phyloP scores from a whole-genome alignment of 108 stramenopile genomes.

The Stephanodiscus minutulus region DNA sequence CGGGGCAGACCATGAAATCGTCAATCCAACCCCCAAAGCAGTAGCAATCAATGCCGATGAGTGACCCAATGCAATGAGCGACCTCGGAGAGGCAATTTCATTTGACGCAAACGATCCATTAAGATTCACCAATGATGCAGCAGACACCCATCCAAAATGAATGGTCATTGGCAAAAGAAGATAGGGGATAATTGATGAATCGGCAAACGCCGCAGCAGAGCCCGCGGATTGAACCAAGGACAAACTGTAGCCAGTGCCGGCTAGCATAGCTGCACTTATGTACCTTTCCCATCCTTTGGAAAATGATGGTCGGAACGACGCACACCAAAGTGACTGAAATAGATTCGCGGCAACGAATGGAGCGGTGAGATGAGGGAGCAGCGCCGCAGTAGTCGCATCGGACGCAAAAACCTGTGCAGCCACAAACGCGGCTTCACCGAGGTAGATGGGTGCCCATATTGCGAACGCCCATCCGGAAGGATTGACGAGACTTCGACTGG shows the following conservation, averaged over 20 bases:
- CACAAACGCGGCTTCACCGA: constrained; percentile 65
- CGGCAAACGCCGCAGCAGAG: constrained; percentile 19
- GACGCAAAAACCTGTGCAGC: constrained; percentile 45
- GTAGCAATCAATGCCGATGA: constrained; percentile 65
- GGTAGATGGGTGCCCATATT: constrained; percentile 80
- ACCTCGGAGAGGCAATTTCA: constrained; percentile 16
- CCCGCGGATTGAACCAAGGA: constrained; percentile 53
- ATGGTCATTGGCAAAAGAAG: constrained; percentile 54
- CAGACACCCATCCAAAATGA: constrained; percentile 80
- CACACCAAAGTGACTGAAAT: constrained; percentile 73
- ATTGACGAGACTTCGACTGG: constrained; percentile 53
- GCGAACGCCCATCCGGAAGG: constrained; percentile 79
- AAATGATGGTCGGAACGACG: constrained; percentile 67
- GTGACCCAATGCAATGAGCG: constrained; percentile 58
- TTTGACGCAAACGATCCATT: constrained; percentile 61
- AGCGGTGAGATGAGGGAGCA: constrained; percentile 49
- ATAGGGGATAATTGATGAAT: constrained; percentile 14
- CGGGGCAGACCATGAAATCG: constrained; percentile 45
- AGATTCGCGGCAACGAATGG: constrained; percentile 65
- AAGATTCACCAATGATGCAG: constrained; percentile 74
- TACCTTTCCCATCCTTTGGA: constrained; percentile 56
- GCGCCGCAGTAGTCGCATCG: constrained; percentile 16
- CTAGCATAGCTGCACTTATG: constrained; percentile 54
- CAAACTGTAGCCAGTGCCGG: constrained; percentile 61
- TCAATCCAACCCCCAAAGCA: constrained; percentile 58